Evolutionary conservation across 2,329 filamentous ascomycete species (phyloP).

Genomic region (Claviceps maximensis): DNA sequence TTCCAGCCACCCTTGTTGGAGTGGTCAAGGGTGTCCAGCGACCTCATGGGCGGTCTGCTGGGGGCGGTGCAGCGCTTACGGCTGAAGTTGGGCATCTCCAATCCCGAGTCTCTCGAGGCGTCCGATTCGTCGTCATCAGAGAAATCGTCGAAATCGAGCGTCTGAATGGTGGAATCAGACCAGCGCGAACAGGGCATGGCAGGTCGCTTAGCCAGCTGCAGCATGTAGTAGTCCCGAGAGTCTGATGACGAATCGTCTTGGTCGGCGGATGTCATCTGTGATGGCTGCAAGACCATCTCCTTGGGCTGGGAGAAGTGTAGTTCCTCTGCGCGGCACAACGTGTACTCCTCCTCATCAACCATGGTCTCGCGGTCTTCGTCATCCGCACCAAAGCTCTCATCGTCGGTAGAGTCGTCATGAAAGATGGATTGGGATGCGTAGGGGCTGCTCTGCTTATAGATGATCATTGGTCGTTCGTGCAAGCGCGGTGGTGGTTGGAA

Average conservation of each 20-base stretch:
- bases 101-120: conserved; percentile 4
- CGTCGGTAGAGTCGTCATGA: conserved; percentile 13
- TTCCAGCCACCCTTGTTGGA: conserved; percentile 32
- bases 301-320: conserved; percentile 7
- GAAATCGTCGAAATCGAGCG: conserved; percentile 11
- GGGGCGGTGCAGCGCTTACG: conserved; percentile 18
- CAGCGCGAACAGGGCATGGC: conserved; percentile 24
- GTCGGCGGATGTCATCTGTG: neutral
- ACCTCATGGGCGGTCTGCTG: conserved; percentile 24
- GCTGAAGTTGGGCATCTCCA: conserved; percentile 22
- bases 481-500: conserved; percentile 24
- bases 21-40: conserved; percentile 26
- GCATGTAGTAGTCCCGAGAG: conserved; percentile 22
- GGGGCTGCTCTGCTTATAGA: conserved; percentile 7
- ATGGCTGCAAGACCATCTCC: conserved; percentile 19
- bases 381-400: conserved; percentile 9
- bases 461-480: conserved; percentile 22
- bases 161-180: conserved; percentile 30
- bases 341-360: conserved; percentile 7
- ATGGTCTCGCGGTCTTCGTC: conserved; percentile 12
- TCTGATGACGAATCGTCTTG: conserved; percentile 7
- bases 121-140: conserved; percentile 9
- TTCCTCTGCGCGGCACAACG: conserved; percentile 1
- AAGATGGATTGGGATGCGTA: conserved; percentile 15
- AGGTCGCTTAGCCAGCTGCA: conserved; percentile 17